Percentiles rank a stretch among this genome's conserved stretches.
Evolutionary conservation across 2,329 filamentous ascomycete genomes (phyloP).

Genomic region (Monilinia fructicola): DNA sequence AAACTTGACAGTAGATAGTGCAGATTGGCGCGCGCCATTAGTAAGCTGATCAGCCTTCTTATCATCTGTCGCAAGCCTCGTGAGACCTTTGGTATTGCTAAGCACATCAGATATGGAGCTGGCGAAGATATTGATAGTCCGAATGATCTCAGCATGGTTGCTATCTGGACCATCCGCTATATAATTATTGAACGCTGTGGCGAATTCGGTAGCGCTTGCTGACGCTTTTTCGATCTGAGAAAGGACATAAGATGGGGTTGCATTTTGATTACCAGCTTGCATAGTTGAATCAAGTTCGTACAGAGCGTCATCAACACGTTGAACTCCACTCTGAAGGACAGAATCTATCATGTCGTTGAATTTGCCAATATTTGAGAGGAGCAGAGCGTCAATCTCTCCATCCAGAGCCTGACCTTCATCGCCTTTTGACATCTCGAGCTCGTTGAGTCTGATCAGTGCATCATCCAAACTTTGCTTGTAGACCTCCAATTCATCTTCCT

Average conservation of each 20-base stretch:
- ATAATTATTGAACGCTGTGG: constrained; percentile 97
- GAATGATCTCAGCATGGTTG: constrained; percentile 86
- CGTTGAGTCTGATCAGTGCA: constrained; percentile 87
- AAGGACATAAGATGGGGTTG: constrained; percentile 88
- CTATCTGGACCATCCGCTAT: constrained; percentile 95
- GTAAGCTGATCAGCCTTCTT: constrained; percentile 88
- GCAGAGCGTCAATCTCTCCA: constrained; percentile 84
- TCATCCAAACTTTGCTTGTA: constrained; percentile 99
- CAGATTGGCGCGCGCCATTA: constrained; percentile 78
- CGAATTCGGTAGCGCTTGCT: constrained; percentile 92
- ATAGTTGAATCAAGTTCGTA: constrained; percentile 97
- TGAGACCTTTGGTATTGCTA: constrained; percentile 94
- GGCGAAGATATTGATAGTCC: constrained; percentile 85
- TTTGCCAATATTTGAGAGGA: constrained; percentile 83
- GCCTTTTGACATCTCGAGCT: constrained; percentile 73
- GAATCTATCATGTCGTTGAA: constrained; percentile 98
- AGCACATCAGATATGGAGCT: constrained; percentile 91
- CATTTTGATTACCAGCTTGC: constrained; percentile 98
- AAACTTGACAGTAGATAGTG: constrained; percentile 85
- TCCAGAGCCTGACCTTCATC: constrained; percentile 80
- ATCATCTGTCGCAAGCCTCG: constrained; percentile 88
- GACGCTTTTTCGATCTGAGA: constrained; percentile 98
- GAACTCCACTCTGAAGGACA: constrained; percentile 87
- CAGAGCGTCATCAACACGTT: constrained; percentile 91
- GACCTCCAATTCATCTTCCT: constrained; percentile 96